Percentiles rank a stretch among this genome's conserved stretches.
Conservation (phyloP, 2,329 filamentous ascomycete species). For the Neonectria sp. region DNA sequence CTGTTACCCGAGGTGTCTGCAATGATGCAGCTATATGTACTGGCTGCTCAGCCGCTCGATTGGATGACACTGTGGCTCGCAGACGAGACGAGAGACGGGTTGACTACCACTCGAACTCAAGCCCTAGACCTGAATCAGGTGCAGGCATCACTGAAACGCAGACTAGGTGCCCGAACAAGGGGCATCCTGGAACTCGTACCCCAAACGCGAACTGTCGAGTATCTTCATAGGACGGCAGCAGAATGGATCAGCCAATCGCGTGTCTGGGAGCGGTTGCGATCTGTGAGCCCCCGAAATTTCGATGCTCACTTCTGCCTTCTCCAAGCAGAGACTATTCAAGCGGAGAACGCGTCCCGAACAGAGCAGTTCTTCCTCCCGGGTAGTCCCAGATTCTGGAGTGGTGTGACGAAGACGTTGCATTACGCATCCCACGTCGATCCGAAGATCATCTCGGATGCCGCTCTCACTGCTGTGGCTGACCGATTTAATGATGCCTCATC, state of each 20-base stretch:
- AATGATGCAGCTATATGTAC: no score
- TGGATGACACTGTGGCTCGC: no score
- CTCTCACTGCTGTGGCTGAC: conserved; percentile 6
- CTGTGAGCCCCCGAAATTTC: not conserved
- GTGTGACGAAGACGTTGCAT: conserved; percentile 49
- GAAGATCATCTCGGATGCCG: conserved; percentile 20
- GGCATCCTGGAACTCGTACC: conserved; percentile 18
- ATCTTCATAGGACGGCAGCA: conserved; percentile 16
- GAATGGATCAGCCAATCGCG: conserved; percentile 15
- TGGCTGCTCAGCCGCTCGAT: no score
- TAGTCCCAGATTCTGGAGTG: not conserved
- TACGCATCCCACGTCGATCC: conserved; percentile 50
- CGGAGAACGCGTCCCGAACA: not conserved
- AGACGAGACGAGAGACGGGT: no score
- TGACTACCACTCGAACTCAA: no score
- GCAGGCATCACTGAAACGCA: conserved; percentile 3
- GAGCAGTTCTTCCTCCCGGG: not conserved
- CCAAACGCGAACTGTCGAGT: conserved; percentile 9
- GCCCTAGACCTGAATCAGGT: not conserved
- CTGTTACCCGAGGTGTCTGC: no score
- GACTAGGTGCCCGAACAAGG: conserved; percentile 17
- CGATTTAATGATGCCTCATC: conserved; percentile 7
- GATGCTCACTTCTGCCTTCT: conserved; percentile 18
- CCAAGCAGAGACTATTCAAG: conserved; percentile 16
- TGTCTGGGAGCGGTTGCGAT: conserved; percentile 9